Conservation (phyloP, 2,329 filamentous ascomycete genomes). For the Neoarthrinium moseri region DNA sequence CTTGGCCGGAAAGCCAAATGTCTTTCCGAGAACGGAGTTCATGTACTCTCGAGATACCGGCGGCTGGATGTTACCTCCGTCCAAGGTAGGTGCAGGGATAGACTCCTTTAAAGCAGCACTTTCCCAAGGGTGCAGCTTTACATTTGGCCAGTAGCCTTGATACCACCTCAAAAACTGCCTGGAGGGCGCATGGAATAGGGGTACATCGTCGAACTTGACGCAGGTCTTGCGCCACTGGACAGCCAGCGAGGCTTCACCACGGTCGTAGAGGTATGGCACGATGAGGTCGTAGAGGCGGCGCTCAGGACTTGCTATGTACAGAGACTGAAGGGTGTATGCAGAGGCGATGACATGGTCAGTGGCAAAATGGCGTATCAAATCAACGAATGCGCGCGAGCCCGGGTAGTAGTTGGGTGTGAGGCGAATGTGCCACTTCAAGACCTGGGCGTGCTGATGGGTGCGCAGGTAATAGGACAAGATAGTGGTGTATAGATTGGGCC, state of each 20-base stretch:
- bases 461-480: slow-evolving; percentile 42
- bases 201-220: slow-evolving; percentile 38
- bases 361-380: slow-evolving; percentile 39
- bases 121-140: slow-evolving; percentile 36
- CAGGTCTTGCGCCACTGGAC: slow-evolving; percentile 46
- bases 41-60: slow-evolving; percentile 31
- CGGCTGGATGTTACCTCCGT: slow-evolving; percentile 13
- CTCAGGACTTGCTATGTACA: slow-evolving; percentile 44
- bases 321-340: slow-evolving; percentile 37
- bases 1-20: slow-evolving; percentile 40
- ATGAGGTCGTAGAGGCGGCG: slow-evolving; percentile 49
- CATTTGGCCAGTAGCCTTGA: slow-evolving; percentile 42
- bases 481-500: slow-evolving; percentile 52
- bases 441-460: slow-evolving; percentile 34
- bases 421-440: slow-evolving; percentile 46
- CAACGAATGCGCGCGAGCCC: slow-evolving; percentile 37
- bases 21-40: slow-evolving; percentile 37
- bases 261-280: slow-evolving; percentile 48
- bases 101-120: slow-evolving; percentile 16
- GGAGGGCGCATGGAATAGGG: slow-evolving; percentile 34
- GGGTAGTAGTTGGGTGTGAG: slow-evolving; percentile 43
- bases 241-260: slow-evolving; percentile 44
- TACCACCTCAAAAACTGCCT: slow-evolving; percentile 49
- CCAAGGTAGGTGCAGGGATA: slow-evolving; percentile 3
- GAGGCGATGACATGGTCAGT: slow-evolving; percentile 32